A percentile compares a stretch with the other conserved stretches of the same genome.
phyloP scores from a whole-genome alignment of 1,139 yeast species.

The Yamadazyma jaroonii region DNA sequence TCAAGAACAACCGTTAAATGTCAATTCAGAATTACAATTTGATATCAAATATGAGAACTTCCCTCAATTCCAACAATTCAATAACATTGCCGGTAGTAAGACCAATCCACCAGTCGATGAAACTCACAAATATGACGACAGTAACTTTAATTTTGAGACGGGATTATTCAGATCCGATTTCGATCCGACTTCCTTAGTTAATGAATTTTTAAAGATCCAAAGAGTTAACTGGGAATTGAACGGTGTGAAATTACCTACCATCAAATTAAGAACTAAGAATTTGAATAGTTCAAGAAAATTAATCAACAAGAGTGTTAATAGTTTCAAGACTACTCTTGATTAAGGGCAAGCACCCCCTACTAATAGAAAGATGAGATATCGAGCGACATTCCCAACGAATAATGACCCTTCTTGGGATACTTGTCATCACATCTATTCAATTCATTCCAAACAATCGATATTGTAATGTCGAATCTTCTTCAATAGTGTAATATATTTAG shows the following conservation, averaged over 20 bases:
- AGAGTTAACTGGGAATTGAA: slow-evolving; percentile 17
- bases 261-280: slow-evolving; percentile 19
- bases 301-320: slow-evolving; percentile 12
- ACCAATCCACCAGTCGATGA: too few species aligned
- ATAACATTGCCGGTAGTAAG: slow-evolving; percentile 13
- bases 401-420: too few species aligned
- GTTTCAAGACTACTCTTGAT: slow-evolving; percentile 5
- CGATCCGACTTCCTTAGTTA: slow-evolving; percentile 22
- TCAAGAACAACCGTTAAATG: slow-evolving; percentile 18
- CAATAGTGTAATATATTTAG: too few species aligned
- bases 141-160: slow-evolving; percentile 18
- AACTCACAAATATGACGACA: background rate
- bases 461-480: too few species aligned
- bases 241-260: slow-evolving; percentile 16
- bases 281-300: slow-evolving; percentile 24
- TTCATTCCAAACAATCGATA: too few species aligned
- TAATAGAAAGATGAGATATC: too few species aligned
- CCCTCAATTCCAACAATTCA: slow-evolving; percentile 23
- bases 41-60: slow-evolving; percentile 19
- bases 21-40: slow-evolving; percentile 14
- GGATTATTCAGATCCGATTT: slow-evolving; percentile 28
- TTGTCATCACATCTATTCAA: too few species aligned
- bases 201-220: slow-evolving; percentile 15
- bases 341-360: too few species aligned
- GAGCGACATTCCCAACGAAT: too few species aligned